phyloP scores from a whole-genome alignment of 1,284 basidiomycete species.

The Cutaneotrichosporon mucoides region DNA sequence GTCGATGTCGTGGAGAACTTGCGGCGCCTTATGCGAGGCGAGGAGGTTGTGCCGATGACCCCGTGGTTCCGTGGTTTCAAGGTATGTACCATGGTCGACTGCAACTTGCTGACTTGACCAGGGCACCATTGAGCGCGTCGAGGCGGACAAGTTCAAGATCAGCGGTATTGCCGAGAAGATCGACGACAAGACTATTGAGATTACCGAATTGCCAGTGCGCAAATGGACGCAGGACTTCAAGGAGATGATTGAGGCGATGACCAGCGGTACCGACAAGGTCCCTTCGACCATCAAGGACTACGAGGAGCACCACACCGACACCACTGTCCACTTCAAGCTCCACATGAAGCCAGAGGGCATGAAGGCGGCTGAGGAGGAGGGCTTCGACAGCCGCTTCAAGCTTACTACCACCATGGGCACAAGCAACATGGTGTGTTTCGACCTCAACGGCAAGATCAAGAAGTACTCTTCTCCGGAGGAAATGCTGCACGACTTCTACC shows the following conservation, averaged over 20 bases:
- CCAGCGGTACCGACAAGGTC: conserved; percentile 58
- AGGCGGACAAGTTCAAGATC: conserved; percentile 84
- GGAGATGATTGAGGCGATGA: conserved; percentile 72
- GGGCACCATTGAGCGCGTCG: conserved; percentile 75
- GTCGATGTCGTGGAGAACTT: conserved; percentile 84
- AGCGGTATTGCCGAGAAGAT: conserved; percentile 71
- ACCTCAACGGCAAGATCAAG: conserved; percentile 92
- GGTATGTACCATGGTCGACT: conserved; percentile 12
- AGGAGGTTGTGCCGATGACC: conserved; percentile 78
- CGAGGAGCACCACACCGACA: conserved; percentile 92
- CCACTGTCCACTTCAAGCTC: conserved; percentile 85
- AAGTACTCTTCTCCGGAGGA: conserved; percentile 87
- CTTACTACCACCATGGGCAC: conserved; percentile 76
- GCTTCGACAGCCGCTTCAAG: conserved; percentile 88
- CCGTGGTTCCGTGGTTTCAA: conserved; percentile 96
- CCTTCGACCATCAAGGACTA: conserved; percentile 68
- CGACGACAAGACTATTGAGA: conserved; percentile 83
- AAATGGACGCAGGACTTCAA: conserved; percentile 95
- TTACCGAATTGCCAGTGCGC: conserved; percentile 93
- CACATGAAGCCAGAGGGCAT: conserved; percentile 74
- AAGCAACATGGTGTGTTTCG: conserved; percentile 98
- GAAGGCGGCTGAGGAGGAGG: conserved; percentile 82
- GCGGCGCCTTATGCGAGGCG: conserved; percentile 76
- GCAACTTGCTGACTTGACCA: conserved; percentile 61
- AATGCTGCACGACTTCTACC: conserved; percentile 91